phyloP scores from a whole-genome alignment of 2,329 filamentous ascomycete genomes.

The Biscogniauxia marginata region DNA sequence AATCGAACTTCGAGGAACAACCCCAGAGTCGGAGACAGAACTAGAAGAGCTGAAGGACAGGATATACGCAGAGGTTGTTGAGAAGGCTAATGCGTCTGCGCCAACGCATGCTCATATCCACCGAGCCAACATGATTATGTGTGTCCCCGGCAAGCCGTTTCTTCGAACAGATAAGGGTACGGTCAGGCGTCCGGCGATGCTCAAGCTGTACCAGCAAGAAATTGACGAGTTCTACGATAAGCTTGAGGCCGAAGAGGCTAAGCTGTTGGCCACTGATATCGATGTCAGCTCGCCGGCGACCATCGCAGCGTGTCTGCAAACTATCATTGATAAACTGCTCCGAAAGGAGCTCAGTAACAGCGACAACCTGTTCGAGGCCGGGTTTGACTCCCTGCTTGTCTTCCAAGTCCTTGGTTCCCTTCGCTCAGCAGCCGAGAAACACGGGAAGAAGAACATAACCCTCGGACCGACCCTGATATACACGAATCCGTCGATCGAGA shows the following conservation, averaged over 20 bases:
- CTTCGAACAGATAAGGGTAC: slow-evolving; percentile 29
- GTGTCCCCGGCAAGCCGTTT: slow-evolving; percentile 26
- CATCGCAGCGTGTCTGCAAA: slow-evolving; percentile 16
- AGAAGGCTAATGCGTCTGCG: slow-evolving; percentile 21
- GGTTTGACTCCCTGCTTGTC: slow-evolving; percentile 37
- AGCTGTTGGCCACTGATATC: slow-evolving; percentile 19
- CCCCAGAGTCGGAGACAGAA: slow-evolving; percentile 10
- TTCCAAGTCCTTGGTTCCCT: slow-evolving; percentile 36
- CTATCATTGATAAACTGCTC: slow-evolving; percentile 17
- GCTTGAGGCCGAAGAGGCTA: slow-evolving; percentile 22
- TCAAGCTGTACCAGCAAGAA: slow-evolving; percentile 23
- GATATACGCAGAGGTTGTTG: slow-evolving; percentile 22
- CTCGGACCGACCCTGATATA: slow-evolving; percentile 39
- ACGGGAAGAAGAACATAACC: slow-evolving; percentile 18
- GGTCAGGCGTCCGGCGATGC: slow-evolving; percentile 24
- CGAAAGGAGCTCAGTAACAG: slow-evolving; percentile 21
- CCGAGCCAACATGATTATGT: slow-evolving; percentile 23
- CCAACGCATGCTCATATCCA: slow-evolving; percentile 23
- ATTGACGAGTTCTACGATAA: slow-evolving; percentile 26
- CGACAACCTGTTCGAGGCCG: slow-evolving; percentile 27
- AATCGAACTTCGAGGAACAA: slow-evolving; percentile 13
- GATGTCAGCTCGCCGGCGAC: slow-evolving; percentile 13
- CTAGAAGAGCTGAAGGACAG: slow-evolving; percentile 18
- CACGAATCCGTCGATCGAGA: slow-evolving; percentile 34
- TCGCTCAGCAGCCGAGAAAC: slow-evolving; percentile 33